Percentiles rank a stretch among this genome's conserved stretches.
These are phyloP conservation scores for Phyllosticta citribraziliensis DNA, from an alignment of 2,329 filamentous ascomycete species.

Conservation along the genomic window DNA sequence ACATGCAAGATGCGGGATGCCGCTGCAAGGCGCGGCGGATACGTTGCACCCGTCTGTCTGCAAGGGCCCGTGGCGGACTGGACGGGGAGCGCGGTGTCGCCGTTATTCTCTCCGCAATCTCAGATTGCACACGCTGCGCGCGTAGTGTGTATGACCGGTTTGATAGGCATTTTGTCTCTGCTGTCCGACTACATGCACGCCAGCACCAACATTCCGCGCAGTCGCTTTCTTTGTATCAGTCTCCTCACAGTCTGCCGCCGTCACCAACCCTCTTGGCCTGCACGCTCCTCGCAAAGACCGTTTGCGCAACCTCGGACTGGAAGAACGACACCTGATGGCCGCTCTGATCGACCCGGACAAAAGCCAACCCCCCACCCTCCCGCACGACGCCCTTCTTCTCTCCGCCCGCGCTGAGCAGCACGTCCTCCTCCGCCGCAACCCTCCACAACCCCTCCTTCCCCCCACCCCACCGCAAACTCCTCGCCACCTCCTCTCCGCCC, in stretches of 20 bases:
- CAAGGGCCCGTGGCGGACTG: no score
- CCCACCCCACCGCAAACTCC: constrained; percentile 31
- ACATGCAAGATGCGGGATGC: no score
- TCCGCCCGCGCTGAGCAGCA: constrained; percentile 52
- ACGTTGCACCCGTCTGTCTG: no score
- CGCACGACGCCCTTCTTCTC: constrained; percentile 53
- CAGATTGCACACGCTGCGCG: no score
- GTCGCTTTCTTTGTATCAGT: background rate
- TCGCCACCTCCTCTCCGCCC: constrained; percentile 63
- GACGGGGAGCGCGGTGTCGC: no score
- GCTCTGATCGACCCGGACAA: constrained; percentile 42
- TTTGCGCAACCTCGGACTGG: constrained; percentile 17
- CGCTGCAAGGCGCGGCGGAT: no score
- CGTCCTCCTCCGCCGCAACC: constrained; percentile 57
- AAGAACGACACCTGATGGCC: constrained; percentile 43
- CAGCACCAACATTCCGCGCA: no score
- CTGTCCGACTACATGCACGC: no score
- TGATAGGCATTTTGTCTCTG: no score
- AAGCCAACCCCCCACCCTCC: constrained; percentile 60
- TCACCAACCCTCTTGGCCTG: background rate
- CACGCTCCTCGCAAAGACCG: background rate
- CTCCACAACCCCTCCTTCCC: constrained; percentile 41
- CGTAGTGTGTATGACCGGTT: no score
- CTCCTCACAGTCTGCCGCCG: background rate
- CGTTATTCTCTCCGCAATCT: no score